Evolutionary conservation across 352 stramenopile genomes (phyloP), one percentile per base, ranked within the genome.

Genomic region (Pythium angustatum): DNA sequence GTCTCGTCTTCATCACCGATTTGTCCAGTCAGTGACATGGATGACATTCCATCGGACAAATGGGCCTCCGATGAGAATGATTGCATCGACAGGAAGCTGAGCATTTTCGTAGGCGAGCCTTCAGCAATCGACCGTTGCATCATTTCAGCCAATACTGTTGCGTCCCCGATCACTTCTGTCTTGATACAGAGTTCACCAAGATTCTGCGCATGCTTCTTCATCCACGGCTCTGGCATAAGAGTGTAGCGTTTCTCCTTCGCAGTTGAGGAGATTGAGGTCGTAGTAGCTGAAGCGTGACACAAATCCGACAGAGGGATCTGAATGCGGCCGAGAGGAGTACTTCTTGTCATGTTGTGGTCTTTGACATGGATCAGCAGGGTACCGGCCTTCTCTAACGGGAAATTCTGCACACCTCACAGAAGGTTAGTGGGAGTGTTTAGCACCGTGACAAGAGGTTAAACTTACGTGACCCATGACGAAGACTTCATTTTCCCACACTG

Each of bases 281-380:
- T 77, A 19, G 73, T 72, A 2, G 77, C 81, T 1, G 81, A 90
- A 2, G 70, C 71, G 19, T 76, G 79, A 45, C 79, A 90, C 27
- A 91, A 58, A 34, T 90, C 81, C 12, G 75, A 68, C 15, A 91
- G 45, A 5, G 83, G 79, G 49, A 91, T 84, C 36, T 90, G 73
- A 19, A 91, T 76, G 17, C 83, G 81, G 3, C 83, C 83, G 3
- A 91, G 69, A 14, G 83, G 83, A 6, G 79, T 91, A 38, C 78
- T 88, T 21, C 78, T 69, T 3, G 87, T 65, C 48, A 87, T 86
- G 71, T 91, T 91, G 66, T 88, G 77, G 44, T 90, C 83, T 43
- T 91, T 91, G 2, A 91, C 79, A 40, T 90, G 83, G 53, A 91
- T 79, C 11, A 91, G 30, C 1, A 91, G 59, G 33, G 75, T 77